Evolutionary conservation across 495 filamentous ascomycete genomes (phyloP).

Genomic region (Astrothelium macrocarpum): DNA sequence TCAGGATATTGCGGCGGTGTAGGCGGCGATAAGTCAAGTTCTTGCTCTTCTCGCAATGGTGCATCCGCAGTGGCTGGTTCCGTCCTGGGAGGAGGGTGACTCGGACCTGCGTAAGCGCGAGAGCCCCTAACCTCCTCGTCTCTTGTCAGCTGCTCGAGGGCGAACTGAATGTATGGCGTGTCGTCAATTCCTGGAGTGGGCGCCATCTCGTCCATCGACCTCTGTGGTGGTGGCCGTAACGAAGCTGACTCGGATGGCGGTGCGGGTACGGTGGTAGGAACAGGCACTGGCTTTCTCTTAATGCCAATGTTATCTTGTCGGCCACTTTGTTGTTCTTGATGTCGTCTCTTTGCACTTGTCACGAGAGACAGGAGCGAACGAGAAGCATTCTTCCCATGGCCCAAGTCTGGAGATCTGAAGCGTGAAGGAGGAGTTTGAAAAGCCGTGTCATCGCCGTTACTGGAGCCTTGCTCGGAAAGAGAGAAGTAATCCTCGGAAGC

Average conservation of each 20-base stretch:
- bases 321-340: background rate
- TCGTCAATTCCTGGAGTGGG: constrained; percentile 58
- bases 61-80: no score
- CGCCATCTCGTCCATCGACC: constrained; percentile 31
- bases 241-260: background rate
- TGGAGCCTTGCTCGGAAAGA: constrained; percentile 43
- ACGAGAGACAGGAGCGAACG: background rate
- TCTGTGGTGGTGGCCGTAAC: constrained; percentile 11
- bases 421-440: constrained; percentile 36
- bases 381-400: constrained; percentile 13
- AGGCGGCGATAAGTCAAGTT: background rate
- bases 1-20: background rate
- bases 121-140: constrained; percentile 46
- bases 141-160: constrained; percentile 61
- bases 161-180: constrained; percentile 61
- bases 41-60: background rate
- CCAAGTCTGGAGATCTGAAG: constrained; percentile 24
- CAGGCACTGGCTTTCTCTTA: constrained; percentile 17
- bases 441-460: constrained; percentile 40
- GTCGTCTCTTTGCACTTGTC: background rate
- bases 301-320: constrained; percentile 11
- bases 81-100: background rate
- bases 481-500: constrained; percentile 63
- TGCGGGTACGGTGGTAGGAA: background rate
- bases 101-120: background rate